Evolutionary conservation across 73 alveolate species (phyloP), one percentile per base, ranked within the genome.

Genomic region (Paramecium tetraurelia): DNA sequence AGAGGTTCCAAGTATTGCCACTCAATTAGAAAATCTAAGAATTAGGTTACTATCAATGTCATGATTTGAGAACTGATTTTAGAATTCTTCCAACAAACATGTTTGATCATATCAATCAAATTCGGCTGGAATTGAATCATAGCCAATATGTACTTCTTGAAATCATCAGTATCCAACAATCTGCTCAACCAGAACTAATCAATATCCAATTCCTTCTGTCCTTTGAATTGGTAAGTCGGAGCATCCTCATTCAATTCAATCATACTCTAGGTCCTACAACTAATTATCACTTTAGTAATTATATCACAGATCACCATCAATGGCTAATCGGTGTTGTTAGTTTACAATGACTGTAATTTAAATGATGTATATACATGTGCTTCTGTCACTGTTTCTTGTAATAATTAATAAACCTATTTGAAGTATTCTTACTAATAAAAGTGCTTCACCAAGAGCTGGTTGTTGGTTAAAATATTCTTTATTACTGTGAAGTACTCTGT

Each of bases 181-280:
- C 84, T 63, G 11, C 31, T 63, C 14, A 63, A 33, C 84, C 84
- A 63, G 4, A 11, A 63, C 2, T 63, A 3, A 63, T 63, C 84
- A 63, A 63, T 63, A 27, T 63, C 53, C 22, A 63, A 9, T 3
- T 33, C 14, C 8, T 75, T 29, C 18, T 75, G 5, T 35, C 59
- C 87, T 36, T 75, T 41, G 24, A 75, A 75, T 75, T 35, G 40
- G 20, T 75, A 75, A 0, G 59, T 38, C 9, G 87, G 87, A 29
- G 87, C 58, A 38, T 75, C 84, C 21, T 31, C 27, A 2, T 63
- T 31, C 2, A 14, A 31, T 4, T 31, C 46, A 3, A 63, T 75
- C 90, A 80, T 80, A 10, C 75, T 63, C 22, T 40, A 21, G 5
- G 90, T 80, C 14, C 90, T 80, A 24, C 76, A 80, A 35, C 90